Base-by-base conservation (phyloP, 306 rosid genomes). In the Quercus berberidifolia region DNA sequence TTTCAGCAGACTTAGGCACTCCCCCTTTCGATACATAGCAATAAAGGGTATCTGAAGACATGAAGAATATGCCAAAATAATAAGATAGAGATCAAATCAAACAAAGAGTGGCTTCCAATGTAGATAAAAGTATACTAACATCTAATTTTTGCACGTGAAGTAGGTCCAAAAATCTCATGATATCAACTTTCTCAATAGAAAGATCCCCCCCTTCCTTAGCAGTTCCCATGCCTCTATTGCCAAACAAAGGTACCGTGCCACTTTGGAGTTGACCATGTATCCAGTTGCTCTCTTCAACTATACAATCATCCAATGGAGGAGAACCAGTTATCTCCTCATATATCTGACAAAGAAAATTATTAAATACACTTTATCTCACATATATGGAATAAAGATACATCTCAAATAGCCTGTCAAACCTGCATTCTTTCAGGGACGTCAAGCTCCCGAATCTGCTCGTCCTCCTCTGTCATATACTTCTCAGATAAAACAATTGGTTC, bases 401-500 rank as follows among this genome's bases (percentile, higher is more conserved):
- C 35, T 72, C 38, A 57, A 52, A 33, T 73, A 75, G 80, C 7
- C 71, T 69, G 43, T 33, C 55, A 79, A 69, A 95, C 99, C 99
- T 93, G 99, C 95, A 91, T 93, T 88, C 99, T 95, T 86, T 95
- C 99, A 0, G 99, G 98, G 79, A 89, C 76, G 74, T 93, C 99
- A 64, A 82, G 68, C 83, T 91, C 90, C 85, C 96, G 90, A 79
- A 95, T 90, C 65, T 21, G 91, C 85, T 93, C 94, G 80, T 95
- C 98, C 80, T 88, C 87, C 87, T 88, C 87, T 17, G 98, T 95
- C 99, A 95, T 95, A 73, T 91, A 95, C 86, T 91, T 95, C 81
- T 93, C 98, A 14, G 93, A 88, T 38, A 95, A 86, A 76, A 95
- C 83, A 84, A 83, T 82, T 5, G 99, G 99, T 81, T 95, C 99